Evolutionary conservation across 73 alveolate species (phyloP), one percentile per base, ranked within the genome.

Genomic region (Stentor coeruleus): DNA sequence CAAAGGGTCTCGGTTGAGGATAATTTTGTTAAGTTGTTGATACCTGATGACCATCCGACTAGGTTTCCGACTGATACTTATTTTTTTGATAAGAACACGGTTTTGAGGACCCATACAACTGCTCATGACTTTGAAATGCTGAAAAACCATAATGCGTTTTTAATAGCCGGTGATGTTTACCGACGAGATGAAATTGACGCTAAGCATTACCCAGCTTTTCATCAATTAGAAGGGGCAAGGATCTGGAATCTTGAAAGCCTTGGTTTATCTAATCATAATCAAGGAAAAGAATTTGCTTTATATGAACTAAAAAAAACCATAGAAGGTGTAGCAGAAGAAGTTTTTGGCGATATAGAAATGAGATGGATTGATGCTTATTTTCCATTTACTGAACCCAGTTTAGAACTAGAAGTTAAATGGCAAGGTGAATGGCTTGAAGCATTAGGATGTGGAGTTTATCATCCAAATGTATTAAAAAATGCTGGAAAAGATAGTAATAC

Each of bases 121-220:
- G 97, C 95, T 3, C 96, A 94, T 84, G 77, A 94, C 76, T 82
- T 85, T 38, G 92, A 95, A 60, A 81, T 93, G 90, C 82, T 94
- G 82, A 82, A 77, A 73, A 58, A 86, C 39, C 88, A 84, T 11
- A 85, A 86, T 42, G 94, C 98, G 15, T 94, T 94, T 77, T 83
- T 94, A 3, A 94, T 92, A 28, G 74, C 86, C 4, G 98, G 98
- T 38, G 98, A 94, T 82, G 97, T 93, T 49, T 94, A 93, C 75
- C 79, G 98, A 72, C 90, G 95, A 88, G 98, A 94, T 80, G 95
- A 93, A 30, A 88, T 94, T 39, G 98, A 94, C 82, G 90, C 89
- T 33, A 94, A 96, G 15, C 98, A 94, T 81, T 94, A 94, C 58
- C 98, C 98, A n/a, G 98, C 92, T 36, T 94, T 94, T 86, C 98